phyloP scores from a whole-genome alignment of 768 basidiomycete species.

The Russula ochroleuca region DNA sequence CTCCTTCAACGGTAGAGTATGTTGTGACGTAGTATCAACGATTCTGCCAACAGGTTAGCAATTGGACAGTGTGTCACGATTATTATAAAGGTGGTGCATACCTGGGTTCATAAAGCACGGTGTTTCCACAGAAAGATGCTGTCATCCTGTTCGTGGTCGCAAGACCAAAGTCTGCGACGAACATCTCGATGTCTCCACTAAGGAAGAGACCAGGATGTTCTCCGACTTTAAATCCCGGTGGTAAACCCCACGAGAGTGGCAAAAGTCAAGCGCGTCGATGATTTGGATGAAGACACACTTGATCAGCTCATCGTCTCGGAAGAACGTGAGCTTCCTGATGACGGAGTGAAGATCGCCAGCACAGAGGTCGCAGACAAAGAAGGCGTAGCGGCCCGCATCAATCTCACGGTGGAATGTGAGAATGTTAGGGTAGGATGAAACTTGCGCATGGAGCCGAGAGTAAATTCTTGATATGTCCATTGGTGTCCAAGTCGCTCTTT shows the following conservation, averaged over 20 bases:
- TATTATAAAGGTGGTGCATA: conserved; percentile 1
- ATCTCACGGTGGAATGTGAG: conserved; percentile 86
- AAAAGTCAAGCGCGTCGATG: conserved; percentile 18
- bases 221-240: conserved; percentile 20
- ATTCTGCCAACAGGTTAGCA: background rate
- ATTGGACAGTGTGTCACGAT: accelerated
- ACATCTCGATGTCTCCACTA: conserved; percentile 6
- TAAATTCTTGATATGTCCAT: background rate
- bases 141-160: conserved; percentile 16
- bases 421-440: conserved; percentile 70
- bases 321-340: conserved; percentile 13
- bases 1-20: conserved; percentile 5
- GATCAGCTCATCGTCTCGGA: conserved; percentile 16
- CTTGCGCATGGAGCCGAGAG: conserved; percentile 58
- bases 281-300: conserved; percentile 19
- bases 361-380: conserved; percentile 24
- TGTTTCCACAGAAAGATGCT: conserved; percentile 10
- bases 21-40: background rate
- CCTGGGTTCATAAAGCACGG: conserved; percentile 23
- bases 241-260: conserved; percentile 18
- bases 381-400: conserved; percentile 66
- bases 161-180: conserved; percentile 23
- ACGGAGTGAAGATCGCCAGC: conserved; percentile 16
- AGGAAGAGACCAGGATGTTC: conserved; percentile 8
- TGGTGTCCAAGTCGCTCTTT: background rate